These are phyloP conservation scores for Crepidotus variabilis DNA, from an alignment of 768 basidiomycete genomes.

Conservation along the genomic window DNA sequence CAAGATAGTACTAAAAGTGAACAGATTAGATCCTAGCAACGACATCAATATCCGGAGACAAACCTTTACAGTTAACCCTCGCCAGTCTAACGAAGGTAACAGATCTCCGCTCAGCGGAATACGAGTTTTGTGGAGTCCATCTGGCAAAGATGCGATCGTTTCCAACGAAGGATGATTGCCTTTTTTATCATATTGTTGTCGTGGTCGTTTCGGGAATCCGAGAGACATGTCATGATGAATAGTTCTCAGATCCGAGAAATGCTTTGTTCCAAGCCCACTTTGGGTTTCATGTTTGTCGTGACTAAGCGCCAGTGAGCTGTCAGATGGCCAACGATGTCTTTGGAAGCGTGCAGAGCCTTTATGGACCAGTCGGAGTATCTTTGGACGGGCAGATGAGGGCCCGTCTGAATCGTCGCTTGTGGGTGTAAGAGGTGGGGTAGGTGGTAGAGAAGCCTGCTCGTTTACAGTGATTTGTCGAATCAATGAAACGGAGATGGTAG, in stretches of 20 bases:
- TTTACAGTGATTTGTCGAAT: conserved; percentile 56
- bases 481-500: conserved; percentile 66
- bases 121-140: conserved; percentile 63
- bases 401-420: conserved; percentile 43
- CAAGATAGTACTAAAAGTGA: conserved; percentile 60
- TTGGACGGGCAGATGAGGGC: conserved; percentile 17
- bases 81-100: conserved; percentile 65
- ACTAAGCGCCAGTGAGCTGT: conserved; percentile 17
- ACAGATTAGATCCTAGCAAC: conserved; percentile 7
- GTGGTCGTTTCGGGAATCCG: conserved; percentile 71
- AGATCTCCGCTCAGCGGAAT: conserved; percentile 53
- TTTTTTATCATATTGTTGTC: conserved; percentile 33
- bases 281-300: conserved; percentile 37
- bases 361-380: conserved; percentile 29
- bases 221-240: conserved; percentile 51
- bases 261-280: conserved; percentile 31
- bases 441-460: conserved; percentile 35
- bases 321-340: conserved; percentile 18
- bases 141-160: conserved; percentile 48
- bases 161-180: conserved; percentile 43
- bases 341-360: conserved; percentile 19
- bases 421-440: conserved; percentile 48
- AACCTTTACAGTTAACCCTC: conserved; percentile 66
- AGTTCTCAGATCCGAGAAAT: conserved; percentile 39
- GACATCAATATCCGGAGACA: conserved; percentile 13